Evolutionary conservation across 2,329 filamentous ascomycete species (phyloP).

Genomic region (Ophiostoma sp.): DNA sequence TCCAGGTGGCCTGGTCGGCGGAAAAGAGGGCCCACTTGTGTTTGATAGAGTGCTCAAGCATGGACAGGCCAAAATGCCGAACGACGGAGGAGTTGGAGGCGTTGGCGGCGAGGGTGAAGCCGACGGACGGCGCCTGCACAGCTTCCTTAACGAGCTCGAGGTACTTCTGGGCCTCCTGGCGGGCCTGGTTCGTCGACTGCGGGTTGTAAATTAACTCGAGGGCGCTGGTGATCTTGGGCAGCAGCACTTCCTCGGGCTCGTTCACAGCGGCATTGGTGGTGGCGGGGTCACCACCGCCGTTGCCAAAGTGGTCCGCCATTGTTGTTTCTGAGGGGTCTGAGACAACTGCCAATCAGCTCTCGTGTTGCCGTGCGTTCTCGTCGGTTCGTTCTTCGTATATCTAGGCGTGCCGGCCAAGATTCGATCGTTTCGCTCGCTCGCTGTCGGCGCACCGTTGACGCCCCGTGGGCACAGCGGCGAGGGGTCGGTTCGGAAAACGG

Average conservation of each 20-base stretch:
- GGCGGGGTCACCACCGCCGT: conserved; percentile 35
- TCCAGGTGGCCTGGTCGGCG: conserved; percentile 62
- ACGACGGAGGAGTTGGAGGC: conserved; percentile 74
- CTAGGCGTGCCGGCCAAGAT: not conserved
- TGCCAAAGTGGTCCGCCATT: conserved; percentile 25
- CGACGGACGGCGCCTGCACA: conserved; percentile 77
- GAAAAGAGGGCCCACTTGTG: conserved; percentile 79
- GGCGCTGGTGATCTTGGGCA: conserved; percentile 75
- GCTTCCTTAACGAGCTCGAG: conserved; percentile 83
- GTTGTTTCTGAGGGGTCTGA: not conserved
- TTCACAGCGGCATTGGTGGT: conserved; percentile 12
- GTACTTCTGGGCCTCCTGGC: conserved; percentile 79
- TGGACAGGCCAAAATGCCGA: conserved; percentile 88
- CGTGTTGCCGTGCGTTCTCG: not conserved
- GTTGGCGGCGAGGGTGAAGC: conserved; percentile 78
- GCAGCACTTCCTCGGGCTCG: conserved; percentile 38
- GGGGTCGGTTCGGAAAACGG: not conserved
- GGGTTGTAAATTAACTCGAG: conserved; percentile 85
- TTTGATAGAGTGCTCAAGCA: conserved; percentile 86
- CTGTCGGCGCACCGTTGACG: conserved; percentile 3
- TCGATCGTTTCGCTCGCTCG: not conserved
- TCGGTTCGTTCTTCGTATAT: not conserved
- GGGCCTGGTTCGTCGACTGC: conserved; percentile 74
- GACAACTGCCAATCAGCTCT: not conserved
- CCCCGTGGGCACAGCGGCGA: conserved; percentile 8